A percentile compares a stretch with the other conserved stretches of the same genome.
Conservation (phyloP, 768 basidiomycete genomes). For the Tulasnella sp. region DNA sequence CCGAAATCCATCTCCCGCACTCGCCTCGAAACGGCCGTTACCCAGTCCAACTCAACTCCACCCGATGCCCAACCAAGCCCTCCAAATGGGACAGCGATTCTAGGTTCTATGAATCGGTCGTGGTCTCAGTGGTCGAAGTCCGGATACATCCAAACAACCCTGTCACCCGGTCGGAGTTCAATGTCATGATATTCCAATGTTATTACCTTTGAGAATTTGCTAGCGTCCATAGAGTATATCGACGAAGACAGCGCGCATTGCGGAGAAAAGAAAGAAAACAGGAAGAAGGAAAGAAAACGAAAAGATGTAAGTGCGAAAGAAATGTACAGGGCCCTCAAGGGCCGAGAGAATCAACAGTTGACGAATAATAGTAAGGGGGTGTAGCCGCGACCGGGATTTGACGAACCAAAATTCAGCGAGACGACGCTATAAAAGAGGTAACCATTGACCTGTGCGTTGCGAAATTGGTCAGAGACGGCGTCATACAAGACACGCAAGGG, state of each 20-base stretch:
- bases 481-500: not conserved
- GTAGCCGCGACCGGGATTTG: not conserved
- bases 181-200: slow-evolving; percentile 9
- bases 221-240: slow-evolving; percentile 13
- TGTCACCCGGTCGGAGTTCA: not conserved
- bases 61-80: not conserved
- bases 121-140: not conserved
- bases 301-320: not conserved
- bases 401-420: not conserved
- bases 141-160: not conserved
- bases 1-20: not conserved
- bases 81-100: not conserved
- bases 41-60: not conserved
- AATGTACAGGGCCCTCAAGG: not conserved
- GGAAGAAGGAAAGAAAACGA: slow-evolving; percentile 2
- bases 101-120: not conserved
- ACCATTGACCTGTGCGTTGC: slow-evolving; percentile 69
- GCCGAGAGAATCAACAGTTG: slow-evolving; percentile 10
- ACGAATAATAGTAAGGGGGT: slow-evolving; percentile 15
- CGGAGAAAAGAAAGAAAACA: not conserved
- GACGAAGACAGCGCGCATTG: not conserved
- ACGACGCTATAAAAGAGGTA: slow-evolving; percentile 51
- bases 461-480: not conserved
- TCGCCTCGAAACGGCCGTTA: not conserved
- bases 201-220: not conserved